Base-by-base conservation (phyloP, 306 rosid species). In the Quercus parvula region DNA sequence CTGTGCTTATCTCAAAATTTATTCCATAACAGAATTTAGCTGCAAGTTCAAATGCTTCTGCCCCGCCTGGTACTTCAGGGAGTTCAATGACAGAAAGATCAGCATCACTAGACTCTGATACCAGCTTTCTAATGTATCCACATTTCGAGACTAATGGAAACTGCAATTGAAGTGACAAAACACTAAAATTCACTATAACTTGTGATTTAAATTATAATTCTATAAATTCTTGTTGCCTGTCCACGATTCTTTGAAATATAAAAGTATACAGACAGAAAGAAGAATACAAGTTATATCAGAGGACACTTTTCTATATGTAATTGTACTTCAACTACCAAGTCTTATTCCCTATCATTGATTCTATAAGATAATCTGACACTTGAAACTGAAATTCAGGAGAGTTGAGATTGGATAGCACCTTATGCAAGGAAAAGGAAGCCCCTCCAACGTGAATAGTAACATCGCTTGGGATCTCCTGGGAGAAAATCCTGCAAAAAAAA, bases 1-100 rank as follows among this genome's bases (percentile, higher is more conserved):
- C 98, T 2, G 91, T 83, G 78, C 81, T 76, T 67, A 96, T 91
- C 84, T 93, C 98, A 38, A 96, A 96, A 55, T 91, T 96, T 79
- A 96, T 93, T n/a, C 98, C 98, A 17, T 96, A 96, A 66, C 99
- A 96, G 86, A 96, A 96, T 30, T 90, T 93, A 19, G 98, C 99
- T 35, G 99, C 94, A 27, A 93, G 92, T 67, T 96, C 99, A 75
- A 96, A 96, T 22, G 94, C 94, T 83, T 96, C 98, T 25, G 90
- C 91, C 74, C 99, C 97, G 6, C 99, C 99, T 4, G 99, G 98
- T 79, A 88, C 78, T 64, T 88, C 88, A 17, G 83, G 44, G 33
- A 96, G 94, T 75, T 89, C 91, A 31, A 96, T 75, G 56, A 70
- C 64, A 62, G 94, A 74, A 69, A 87, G 84, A 41, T 91, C 97